Base-by-base conservation (phyloP, 2,329 filamentous ascomycete species). In the Lachnellula subtilissima region DNA sequence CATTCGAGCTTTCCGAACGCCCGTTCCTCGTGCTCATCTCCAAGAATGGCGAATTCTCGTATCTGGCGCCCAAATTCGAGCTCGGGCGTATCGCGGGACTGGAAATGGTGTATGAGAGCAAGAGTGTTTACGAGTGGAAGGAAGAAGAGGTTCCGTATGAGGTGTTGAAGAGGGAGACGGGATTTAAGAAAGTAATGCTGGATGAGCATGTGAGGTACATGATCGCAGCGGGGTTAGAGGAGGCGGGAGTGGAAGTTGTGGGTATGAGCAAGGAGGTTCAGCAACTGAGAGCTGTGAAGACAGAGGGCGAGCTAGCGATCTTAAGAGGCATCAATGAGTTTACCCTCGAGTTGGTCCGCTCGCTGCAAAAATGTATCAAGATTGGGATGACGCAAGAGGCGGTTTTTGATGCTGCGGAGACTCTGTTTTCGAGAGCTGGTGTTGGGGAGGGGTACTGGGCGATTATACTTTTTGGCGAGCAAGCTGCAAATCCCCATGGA, bases 181-280 rank as follows among this genome's bases (percentile, higher is more conserved):
- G 59, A 0, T 65, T 56, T 28, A 49, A 69, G 15, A 76, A 66
- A 14, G 61, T 86, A 23, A 83, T 86, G 77, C 74, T 84, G 12
- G 83, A 86, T 58, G 83, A 86, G 60, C 83, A 86, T 64, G 82
- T 84, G 59, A 76, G 83, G 0, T 82, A 85, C 64, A 86, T 79
- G 67, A 84, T 87, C 51, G 74, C 78, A n/a, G 75, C 82, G 2
- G 83, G 83, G 0, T 71, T 86, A 0, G 73, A 73, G 11, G 65
- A 67, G 0, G 74, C 73, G 22, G 81, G 81, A 0, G 83, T 86
- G 53, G 71, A 77, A 15, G 78, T 82, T 2, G 66, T 79, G 1
- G 81, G 81, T 2, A 71, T 83, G 6, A 72, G 69, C 25, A 74
- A 75, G 0, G 75, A 77, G 45, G 80, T 80, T 6, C 81, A 85